Base-by-base conservation (phyloP, 805 yeast species). In the Torulaspora delbrueckii region DNA sequence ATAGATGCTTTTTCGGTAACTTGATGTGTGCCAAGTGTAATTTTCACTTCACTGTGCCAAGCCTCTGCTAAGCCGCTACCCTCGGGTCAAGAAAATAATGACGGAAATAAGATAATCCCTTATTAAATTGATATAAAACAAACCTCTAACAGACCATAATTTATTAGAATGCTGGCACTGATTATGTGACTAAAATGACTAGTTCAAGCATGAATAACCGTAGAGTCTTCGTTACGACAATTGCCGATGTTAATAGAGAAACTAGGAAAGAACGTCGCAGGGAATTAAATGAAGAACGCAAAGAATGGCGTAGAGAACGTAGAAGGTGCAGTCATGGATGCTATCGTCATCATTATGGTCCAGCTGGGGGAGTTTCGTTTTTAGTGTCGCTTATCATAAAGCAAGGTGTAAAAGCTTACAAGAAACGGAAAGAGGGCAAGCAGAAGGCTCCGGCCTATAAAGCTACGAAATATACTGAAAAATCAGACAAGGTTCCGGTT, bases 391-490 rank as follows among this genome's bases (percentile, higher is more conserved):
- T 26, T 14, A 14, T 26, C 10, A 25, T 37, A 13, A 19, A 14
- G 9, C 18, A 37, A 13, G 32, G 40, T 9, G 24, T 37, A 13
- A 19, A 37, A 19, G 40, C 40, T 3, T 37, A 16, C 24, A 37
- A 26, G 40, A 37, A 37, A 25, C 25, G 22, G 40, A 36, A 36
- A 12, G 8, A 37, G 23, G 14, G n/a, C 22, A 37, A 37, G 34
- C 3, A 16, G 34, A 35, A 13, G 32, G 24, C 1, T 9, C 10
- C 34, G 8, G 7, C 19, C 12, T 8, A 6, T 16, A 18, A 22
- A 4, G 26, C 13, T 10, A 12, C 25, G 4, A 23, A n/a, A 13
- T 9, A 6, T n/a, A 18, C 13, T 12, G 10, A 12, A n/a, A 4
- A 26, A 14, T 14, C 13, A 5, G 26, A 22, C 4, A 13, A 30